Evolutionary conservation across 2,329 filamentous ascomycete genomes (phyloP).

Genomic region (Fusarium sp.): DNA sequence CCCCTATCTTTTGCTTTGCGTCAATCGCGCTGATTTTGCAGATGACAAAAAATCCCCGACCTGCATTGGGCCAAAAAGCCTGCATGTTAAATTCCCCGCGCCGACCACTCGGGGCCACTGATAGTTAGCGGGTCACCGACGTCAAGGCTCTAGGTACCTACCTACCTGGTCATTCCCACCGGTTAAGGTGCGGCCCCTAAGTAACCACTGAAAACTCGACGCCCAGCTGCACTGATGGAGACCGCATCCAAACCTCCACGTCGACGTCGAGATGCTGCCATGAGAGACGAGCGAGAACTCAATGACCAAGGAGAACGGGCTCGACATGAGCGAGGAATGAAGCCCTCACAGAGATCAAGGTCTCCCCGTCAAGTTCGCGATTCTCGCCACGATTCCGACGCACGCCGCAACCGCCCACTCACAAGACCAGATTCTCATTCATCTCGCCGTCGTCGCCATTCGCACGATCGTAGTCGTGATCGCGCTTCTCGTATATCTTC

Average conservation of each 20-base stretch:
- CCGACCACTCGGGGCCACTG: conserved; percentile 27
- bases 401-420: conserved; percentile 47
- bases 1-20: background rate
- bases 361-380: conserved; percentile 45
- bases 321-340: conserved; percentile 48
- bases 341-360: conserved; percentile 45
- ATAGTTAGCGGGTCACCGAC: conserved; percentile 27
- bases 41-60: conserved; percentile 3
- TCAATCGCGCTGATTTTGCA: conserved; percentile 12
- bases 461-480: conserved; percentile 52
- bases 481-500: conserved; percentile 40
- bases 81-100: conserved; percentile 26
- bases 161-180: conserved; percentile 39
- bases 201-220: conserved; percentile 52
- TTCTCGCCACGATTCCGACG: conserved; percentile 44
- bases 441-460: conserved; percentile 50
- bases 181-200: conserved; percentile 47
- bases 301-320: conserved; percentile 51
- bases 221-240: conserved; percentile 43
- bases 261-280: conserved; percentile 53
- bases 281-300: conserved; percentile 51
- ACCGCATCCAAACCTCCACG: conserved; percentile 46
- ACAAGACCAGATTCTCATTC: conserved; percentile 45
- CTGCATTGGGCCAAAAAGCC: conserved; percentile 15
- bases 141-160: conserved; percentile 17